Base-by-base conservation (phyloP, 1,284 basidiomycete genomes). In the Pseudozyma hubeiensis region DNA sequence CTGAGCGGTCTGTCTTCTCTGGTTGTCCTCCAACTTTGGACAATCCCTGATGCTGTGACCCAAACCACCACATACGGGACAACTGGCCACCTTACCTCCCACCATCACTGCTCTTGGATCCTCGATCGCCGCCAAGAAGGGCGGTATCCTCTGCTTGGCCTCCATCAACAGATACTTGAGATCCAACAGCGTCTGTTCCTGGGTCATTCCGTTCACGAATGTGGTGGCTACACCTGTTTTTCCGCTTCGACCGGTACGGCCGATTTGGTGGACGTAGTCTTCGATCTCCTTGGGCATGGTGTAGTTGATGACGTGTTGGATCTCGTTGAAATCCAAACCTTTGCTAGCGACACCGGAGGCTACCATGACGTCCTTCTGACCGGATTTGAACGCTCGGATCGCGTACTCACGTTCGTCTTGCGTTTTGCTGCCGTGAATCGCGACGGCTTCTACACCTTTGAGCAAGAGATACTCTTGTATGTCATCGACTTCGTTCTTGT, bases 161-260 rank as follows among this genome's bases (percentile, higher is more conserved):
- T 99, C 97, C 88, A 97, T 92, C 53, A 99, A 87, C 52, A 99
- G 86, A 83, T 99, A 99, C 86, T 99, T 99, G 71, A 99, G 87
- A 88, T 99, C 97, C 67, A 99, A 86, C 49, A 99, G 86, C 0
- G 96, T 99, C 86, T 97, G 95, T 84, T 99, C 95, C 0, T 91
- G 89, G 3, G 95, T 97, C 81, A 93, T 93, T 91, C 95, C 94
- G 84, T 99, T 99, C 61, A 99, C 93, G 85, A 99, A 99, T n/a
- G 97, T 97, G 24, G 97, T 99, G n/a, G 97, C 97, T 57, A 98
- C 94, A 69, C 97, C 97, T 1, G 96, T 99, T 85, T 97, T 98
- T 29, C 97, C 97, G 69, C 92, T 94, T 74, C 97, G 91, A 57
- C 97, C 97, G 2, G 97, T 99, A 76, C 97, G 92, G 29, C 97